Base-by-base conservation (phyloP, 1,284 basidiomycete genomes). In the Pisolithus thermaeus region DNA sequence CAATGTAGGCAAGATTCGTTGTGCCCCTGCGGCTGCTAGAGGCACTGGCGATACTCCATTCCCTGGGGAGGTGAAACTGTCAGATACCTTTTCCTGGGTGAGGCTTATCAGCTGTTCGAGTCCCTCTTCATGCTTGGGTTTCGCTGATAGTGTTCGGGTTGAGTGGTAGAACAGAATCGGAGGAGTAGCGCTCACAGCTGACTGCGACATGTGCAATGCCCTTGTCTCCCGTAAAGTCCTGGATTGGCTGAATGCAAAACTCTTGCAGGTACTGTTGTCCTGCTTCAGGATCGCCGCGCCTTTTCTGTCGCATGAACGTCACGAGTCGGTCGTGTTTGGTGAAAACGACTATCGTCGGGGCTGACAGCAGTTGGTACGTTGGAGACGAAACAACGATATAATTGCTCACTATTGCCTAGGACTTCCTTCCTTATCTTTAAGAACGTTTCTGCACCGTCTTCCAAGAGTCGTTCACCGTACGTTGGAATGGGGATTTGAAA, bases 401-500 rank as follows among this genome's bases (percentile, higher is more conserved):
- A 22, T 32, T 25, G 28, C 46, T 16, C 18, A 52, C 51, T 32
- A 3, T 52, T 35, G 12, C 41, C 51, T 6, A 52, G 28, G 1
- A 18, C 38, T 2, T 32, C 25, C 7, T 27, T 11, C 28, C 30
- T 45, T 14, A 14, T 7, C n/a, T 9, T 18, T 4, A 52, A 16
- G 27, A 52, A 52, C 14, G 18, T 14, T 32, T 44, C 49, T 2
- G 22, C 27, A n/a, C 48, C 51, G 1, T 16, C 51, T 16, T 52
- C 51, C 12, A 52, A n/a, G 0, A 52, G 30, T n/a, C 32, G 51
- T 37, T 42, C 48, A n/a, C 47, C 47, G 25, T 48, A 23, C 32
- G 32, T 18, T 4, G 11, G 20, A 22, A 46, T 38, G 4, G 51
- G 51, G 8, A 43, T 38, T 22, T 50, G 28, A 22, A 52, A 44